Percentiles rank a stretch among this genome's conserved stretches.
phyloP scores from a whole-genome alignment of 2,329 filamentous ascomycete species.

The Aspergillus hortae region DNA sequence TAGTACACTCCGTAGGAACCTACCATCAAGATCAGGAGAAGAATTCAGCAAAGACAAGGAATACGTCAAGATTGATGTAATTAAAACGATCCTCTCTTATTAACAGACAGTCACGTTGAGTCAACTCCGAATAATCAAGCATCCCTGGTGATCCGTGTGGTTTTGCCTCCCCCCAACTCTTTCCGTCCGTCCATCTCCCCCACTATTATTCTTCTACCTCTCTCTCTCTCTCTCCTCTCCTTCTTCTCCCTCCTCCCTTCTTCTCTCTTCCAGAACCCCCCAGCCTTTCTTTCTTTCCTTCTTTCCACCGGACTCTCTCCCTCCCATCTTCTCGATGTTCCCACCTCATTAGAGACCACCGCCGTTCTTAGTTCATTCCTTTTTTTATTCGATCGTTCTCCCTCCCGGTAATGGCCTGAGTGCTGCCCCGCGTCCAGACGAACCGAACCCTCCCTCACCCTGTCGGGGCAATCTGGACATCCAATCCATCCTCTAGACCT shows the following conservation, averaged over 20 bases:
- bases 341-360: too few species aligned
- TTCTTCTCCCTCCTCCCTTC: not conserved
- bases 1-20: too few species aligned
- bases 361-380: too few species aligned
- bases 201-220: constrained; percentile 1
- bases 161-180: not conserved
- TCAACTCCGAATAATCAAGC: too few species aligned
- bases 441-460: too few species aligned
- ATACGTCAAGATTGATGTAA: too few species aligned
- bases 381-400: not conserved
- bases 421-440: not conserved
- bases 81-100: too few species aligned
- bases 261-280: not conserved
- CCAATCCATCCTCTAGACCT: too few species aligned
- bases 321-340: not conserved
- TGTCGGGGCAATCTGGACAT: too few species aligned
- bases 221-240: not conserved
- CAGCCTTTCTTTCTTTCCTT: not conserved
- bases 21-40: too few species aligned
- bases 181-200: not conserved
- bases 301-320: not conserved
- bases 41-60: too few species aligned
- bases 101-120: too few species aligned
- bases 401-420: not conserved
- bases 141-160: not conserved